Percentiles rank a stretch among this genome's conserved stretches.
Evolutionary conservation across 257 asterid genomes (phyloP).

Genomic region (Petunia secreta): DNA sequence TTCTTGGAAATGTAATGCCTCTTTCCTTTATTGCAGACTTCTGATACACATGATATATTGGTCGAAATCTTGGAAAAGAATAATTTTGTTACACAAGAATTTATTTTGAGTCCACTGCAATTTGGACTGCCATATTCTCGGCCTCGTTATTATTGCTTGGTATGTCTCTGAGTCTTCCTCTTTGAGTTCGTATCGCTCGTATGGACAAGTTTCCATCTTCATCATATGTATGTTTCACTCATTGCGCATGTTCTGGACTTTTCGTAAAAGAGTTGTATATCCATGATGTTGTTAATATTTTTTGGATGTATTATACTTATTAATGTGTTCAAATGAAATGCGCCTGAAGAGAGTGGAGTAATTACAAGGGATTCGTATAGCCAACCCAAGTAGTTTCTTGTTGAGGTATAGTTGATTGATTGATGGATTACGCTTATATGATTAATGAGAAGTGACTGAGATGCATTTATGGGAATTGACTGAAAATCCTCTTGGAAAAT

Average conservation of each 20-base stretch:
- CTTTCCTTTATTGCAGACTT: slow-evolving; percentile 55
- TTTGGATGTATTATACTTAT: neutral
- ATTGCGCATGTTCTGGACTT: neutral
- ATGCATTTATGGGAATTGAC: slow-evolving; percentile 7
- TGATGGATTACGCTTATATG: neutral
- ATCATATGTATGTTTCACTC: slow-evolving; percentile 19
- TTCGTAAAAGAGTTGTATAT: neutral
- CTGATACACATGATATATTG: slow-evolving; percentile 91
- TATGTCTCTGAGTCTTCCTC: slow-evolving; percentile 42
- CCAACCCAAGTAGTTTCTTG: neutral
- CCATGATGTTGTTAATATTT: neutral
- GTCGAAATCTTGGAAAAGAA: slow-evolving; percentile 65
- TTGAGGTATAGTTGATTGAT: slow-evolving; percentile 6
- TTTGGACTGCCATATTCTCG: slow-evolving; percentile 94
- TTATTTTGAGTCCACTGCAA: slow-evolving; percentile 91
- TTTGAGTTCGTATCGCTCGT: neutral
- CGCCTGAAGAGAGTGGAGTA: neutral
- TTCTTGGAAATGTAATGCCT: slow-evolving; percentile 21
- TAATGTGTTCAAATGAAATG: slow-evolving; percentile 3
- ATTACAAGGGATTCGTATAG: neutral
- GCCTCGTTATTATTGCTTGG: slow-evolving; percentile 97
- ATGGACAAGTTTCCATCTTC: neutral
- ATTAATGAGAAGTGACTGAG: slow-evolving; percentile 1
- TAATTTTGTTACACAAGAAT: slow-evolving; percentile 76
- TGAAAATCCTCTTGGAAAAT: neutral